These are phyloP conservation scores for Mrakia gelida DNA, from an alignment of 768 basidiomycete species.

Conservation along the genomic window DNA sequence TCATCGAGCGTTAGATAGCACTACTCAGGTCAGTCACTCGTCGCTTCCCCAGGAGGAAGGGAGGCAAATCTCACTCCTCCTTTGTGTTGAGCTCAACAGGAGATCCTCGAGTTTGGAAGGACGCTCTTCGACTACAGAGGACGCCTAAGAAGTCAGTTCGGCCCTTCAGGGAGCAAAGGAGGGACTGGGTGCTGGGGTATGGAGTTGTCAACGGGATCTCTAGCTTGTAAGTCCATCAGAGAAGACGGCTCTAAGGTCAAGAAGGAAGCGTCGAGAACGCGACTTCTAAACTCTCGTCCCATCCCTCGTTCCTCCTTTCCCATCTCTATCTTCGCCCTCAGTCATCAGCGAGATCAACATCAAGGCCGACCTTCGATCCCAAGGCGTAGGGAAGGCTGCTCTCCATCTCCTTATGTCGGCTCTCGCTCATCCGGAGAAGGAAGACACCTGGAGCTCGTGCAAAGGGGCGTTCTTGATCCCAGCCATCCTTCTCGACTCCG, in stretches of 20 bases:
- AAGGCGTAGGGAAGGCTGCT: not conserved
- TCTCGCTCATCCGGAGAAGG: not conserved
- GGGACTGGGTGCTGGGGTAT: not conserved
- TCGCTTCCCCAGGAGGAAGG: too few relatives aligned
- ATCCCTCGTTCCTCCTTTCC: too few relatives aligned
- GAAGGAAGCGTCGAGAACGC: not conserved
- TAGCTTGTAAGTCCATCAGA: not conserved
- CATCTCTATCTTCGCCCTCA: not conserved
- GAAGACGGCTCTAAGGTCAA: not conserved
- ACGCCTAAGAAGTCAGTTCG: not conserved
- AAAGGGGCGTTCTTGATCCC: not conserved
- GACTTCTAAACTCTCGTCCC: not conserved
- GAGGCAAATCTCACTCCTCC: not conserved
- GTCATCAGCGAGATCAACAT: conserved; percentile 6
- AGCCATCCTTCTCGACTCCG: not conserved
- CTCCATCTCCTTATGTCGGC: not conserved
- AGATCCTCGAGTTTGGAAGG: conserved; percentile 7
- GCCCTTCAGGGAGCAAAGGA: not conserved
- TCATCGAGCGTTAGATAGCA: not conserved
- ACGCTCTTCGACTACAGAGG: conserved; percentile 6
- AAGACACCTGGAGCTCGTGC: not conserved
- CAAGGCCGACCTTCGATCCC: not conserved
- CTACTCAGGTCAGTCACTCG: not conserved
- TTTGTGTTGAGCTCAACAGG: not conserved
- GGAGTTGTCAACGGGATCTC: not conserved